A percentile compares a stretch with the other conserved stretches of the same genome.
Evolutionary conservation across 495 filamentous ascomycete genomes (phyloP).

Genomic region (Penicillium cinerascens): DNA sequence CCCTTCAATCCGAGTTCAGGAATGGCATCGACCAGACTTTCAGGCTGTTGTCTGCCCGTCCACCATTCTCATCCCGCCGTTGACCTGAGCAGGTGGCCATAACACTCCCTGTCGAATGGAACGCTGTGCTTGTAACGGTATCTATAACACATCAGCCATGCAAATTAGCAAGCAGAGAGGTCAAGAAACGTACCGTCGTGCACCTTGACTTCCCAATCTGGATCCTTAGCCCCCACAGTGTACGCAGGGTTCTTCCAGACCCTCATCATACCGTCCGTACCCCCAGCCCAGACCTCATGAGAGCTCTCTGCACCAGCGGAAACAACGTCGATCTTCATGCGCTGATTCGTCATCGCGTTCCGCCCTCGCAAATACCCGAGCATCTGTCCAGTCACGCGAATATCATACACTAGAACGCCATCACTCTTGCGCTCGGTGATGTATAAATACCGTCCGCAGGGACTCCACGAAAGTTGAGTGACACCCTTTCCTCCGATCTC

Average conservation of each 20-base stretch:
- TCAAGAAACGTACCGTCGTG: constrained; percentile 44
- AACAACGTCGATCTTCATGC: constrained; percentile 69
- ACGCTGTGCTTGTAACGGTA: constrained; percentile 58
- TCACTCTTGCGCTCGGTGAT: constrained; percentile 79
- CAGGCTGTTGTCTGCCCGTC: constrained; percentile 53
- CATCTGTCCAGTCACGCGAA: constrained; percentile 65
- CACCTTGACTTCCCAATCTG: constrained; percentile 56
- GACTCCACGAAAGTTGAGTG: constrained; percentile 73
- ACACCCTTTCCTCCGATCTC: constrained; percentile 64
- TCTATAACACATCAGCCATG: constrained; percentile 31
- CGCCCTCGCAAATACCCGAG: constrained; percentile 71
- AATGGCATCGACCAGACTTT: constrained; percentile 59
- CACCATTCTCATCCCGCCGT: constrained; percentile 22
- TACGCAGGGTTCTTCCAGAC: constrained; percentile 67
- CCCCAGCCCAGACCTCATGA: constrained; percentile 82
- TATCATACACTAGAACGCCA: constrained; percentile 76
- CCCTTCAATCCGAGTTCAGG: neutral
- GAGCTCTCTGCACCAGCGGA: constrained; percentile 43
- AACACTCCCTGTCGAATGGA: constrained; percentile 66
- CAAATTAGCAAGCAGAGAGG: neutral
- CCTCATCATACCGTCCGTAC: constrained; percentile 70
- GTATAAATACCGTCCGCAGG: constrained; percentile 82
- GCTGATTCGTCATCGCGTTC: constrained; percentile 69
- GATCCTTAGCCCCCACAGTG: constrained; percentile 50
- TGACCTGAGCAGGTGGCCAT: constrained; percentile 74